A percentile compares a stretch with the other conserved stretches of the same genome.
These are phyloP conservation scores for Globisporangium solare DNA, from an alignment of 352 stramenopile genomes.

Conservation along the genomic window DNA sequence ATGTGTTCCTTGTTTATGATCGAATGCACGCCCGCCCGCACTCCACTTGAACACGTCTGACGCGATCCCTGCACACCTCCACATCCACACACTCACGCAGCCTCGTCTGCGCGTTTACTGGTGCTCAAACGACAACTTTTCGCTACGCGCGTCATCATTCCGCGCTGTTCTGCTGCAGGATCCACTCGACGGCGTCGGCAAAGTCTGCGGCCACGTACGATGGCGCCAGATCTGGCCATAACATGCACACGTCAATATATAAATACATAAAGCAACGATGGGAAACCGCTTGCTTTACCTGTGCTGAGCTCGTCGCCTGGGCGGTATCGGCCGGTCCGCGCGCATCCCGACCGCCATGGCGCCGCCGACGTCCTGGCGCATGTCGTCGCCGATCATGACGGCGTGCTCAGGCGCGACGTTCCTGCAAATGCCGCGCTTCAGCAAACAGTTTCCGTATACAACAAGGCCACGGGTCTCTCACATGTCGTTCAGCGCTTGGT, in stretches of 20 bases:
- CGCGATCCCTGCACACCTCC: too few species aligned
- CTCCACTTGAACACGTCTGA: too few species aligned
- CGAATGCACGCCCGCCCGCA: too few species aligned
- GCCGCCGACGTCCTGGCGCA: constrained; percentile 42
- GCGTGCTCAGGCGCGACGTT: constrained; percentile 22
- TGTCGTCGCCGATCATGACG: constrained; percentile 59
- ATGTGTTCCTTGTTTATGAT: too few species aligned
- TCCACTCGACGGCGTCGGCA: constrained; percentile 26
- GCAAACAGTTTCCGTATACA: too few species aligned
- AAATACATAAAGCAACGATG: too few species aligned
- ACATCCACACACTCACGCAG: too few species aligned
- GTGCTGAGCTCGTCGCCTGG: constrained; percentile 22
- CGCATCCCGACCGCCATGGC: constrained; percentile 43
- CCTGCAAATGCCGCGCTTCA: too few species aligned
- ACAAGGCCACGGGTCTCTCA: constrained; percentile 5
- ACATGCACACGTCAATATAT: too few species aligned
- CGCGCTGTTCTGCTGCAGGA: constrained; percentile 12
- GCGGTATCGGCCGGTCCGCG: constrained; percentile 45
- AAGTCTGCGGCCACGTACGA: constrained; percentile 27
- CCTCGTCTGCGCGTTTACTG: too few species aligned
- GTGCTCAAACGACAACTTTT: too few species aligned
- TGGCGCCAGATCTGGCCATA: constrained; percentile 7
- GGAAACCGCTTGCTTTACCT: constrained; percentile 4
- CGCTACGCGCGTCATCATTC: background rate
- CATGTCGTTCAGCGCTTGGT: constrained; percentile 38